These are phyloP conservation scores for Pachysandra terminalis DNA, from an alignment of 164 flowering plant genomes.

Conservation along the genomic window DNA sequence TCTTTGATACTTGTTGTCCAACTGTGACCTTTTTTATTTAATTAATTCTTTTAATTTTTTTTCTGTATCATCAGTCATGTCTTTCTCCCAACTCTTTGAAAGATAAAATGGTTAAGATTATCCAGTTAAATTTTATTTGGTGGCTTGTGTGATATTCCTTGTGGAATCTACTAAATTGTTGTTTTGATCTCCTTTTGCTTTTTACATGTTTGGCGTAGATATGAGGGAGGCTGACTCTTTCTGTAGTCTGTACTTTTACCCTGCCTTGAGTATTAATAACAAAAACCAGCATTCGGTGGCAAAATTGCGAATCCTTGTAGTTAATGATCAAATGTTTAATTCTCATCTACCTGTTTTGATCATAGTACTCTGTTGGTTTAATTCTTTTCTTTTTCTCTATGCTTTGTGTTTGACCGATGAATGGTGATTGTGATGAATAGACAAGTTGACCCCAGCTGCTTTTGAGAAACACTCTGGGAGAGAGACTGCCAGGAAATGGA, in stretches of 20 bases:
- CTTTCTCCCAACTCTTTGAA: too few relatives aligned
- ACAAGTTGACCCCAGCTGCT: conserved; percentile 79
- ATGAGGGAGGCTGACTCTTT: too few relatives aligned
- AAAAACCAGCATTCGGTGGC: not conserved
- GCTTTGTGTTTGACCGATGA: not conserved
- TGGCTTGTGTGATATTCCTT: not conserved
- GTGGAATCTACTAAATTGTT: not conserved
- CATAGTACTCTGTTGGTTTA: not conserved
- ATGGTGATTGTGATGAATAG: conserved; percentile 31
- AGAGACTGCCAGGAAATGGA: conserved; percentile 85
- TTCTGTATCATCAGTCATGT: not conserved
- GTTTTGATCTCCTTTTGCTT: not conserved
- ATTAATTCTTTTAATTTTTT: too few relatives aligned
- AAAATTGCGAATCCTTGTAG: not conserved
- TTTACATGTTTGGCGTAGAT: too few relatives aligned
- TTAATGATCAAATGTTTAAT: not conserved
- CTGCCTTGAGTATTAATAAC: not conserved
- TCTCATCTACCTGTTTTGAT: not conserved
- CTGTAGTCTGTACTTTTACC: not conserved
- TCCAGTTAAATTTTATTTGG: not conserved
- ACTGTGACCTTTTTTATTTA: too few relatives aligned
- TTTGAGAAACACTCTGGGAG: conserved; percentile 93
- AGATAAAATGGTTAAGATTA: too few relatives aligned
- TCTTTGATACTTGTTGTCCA: not conserved
- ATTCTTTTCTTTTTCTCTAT: not conserved